Evolutionary conservation across 345 rosid species (phyloP), one percentile per base, ranked within the genome.

Genomic region (Conringia planisiliqua): DNA sequence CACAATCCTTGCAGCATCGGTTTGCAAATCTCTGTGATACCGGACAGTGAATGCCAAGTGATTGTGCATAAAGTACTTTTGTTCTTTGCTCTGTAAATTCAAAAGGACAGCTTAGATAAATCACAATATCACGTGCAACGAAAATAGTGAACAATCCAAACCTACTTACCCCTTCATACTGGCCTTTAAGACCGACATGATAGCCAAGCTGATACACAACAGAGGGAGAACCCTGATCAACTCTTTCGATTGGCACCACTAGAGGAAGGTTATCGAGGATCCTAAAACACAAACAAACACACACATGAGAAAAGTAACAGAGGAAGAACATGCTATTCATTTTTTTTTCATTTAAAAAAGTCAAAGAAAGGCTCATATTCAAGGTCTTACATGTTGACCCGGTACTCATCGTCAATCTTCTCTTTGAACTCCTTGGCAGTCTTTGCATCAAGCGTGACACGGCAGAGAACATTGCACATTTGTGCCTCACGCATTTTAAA

Each of bases 231-330:
- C 87, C 97, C 72, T 85, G 98, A 71, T 89, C 97, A 64, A 66
- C 35, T 76, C 97, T 85, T 47, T 73, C 85, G 22, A 91, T 77
- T 18, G 97, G 97, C 62, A 93, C 91, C 60, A 93, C 98, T 44
- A 93, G 85, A 59, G 98, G 98, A 68, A 93, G 97, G 71, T 93
- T 93, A 79, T 93, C 98, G 24, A 93, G 94, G 84, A 93, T 93
- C 98, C 98, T 93, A 88, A 48, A 29, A 80, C 68, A 59, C 66
- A 63, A 44, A 70, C 47, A 10, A 70, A 33, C 24, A 81, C 57
- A 8, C 24, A 20, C 63, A 82, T 73, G 68, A 62, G 54, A 78
- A 8, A 61, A 38, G 7, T 38, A 39, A 20, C 43, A 67, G 35
- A 65, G 26, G 13, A 3, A 58, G 9, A 0, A 48, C 40, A 22